Evolutionary conservation across 208 protist genomes (phyloP).

Genomic region (Trypanosoma caninum): DNA sequence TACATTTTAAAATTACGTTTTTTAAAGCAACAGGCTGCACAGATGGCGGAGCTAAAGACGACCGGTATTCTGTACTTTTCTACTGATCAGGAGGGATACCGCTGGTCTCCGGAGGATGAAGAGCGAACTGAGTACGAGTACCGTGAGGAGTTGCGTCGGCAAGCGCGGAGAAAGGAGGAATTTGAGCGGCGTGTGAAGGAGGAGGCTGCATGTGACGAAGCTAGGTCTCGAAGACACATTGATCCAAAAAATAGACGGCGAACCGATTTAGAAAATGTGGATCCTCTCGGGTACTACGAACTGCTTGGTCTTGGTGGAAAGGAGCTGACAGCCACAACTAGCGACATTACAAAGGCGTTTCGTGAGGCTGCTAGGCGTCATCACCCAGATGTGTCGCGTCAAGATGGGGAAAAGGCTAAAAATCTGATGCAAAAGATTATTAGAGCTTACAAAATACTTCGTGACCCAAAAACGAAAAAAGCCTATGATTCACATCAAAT

Average conservation of each 20-base stretch:
- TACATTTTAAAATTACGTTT: conserved; percentile 33
- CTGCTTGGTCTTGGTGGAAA: conserved; percentile 72
- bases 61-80: conserved; percentile 73
- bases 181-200: conserved; percentile 89
- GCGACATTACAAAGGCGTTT: conserved; percentile 83
- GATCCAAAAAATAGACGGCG: conserved; percentile 69
- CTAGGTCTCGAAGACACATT: conserved; percentile 44
- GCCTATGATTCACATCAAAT: conserved; percentile 71
- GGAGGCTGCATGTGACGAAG: conserved; percentile 64
- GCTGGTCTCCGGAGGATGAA: conserved; percentile 80
- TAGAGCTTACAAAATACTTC: conserved; percentile 80
- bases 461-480: conserved; percentile 64
- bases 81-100: conserved; percentile 77
- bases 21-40: conserved; percentile 38
- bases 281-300: conserved; percentile 88
- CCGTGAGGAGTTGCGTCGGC: conserved; percentile 78
- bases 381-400: conserved; percentile 67
- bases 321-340: conserved; percentile 68
- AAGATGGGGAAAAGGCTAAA: conserved; percentile 32
- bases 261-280: conserved; percentile 66
- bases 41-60: conserved; percentile 69
- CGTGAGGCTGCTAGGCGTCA: conserved; percentile 59
- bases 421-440: conserved; percentile 78
- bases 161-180: conserved; percentile 49
- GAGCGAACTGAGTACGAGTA: conserved; percentile 88